A percentile compares a stretch with the other conserved stretches of the same genome.
These are phyloP conservation scores for Salix purpurea DNA, from an alignment of 345 rosid species.

Conservation along the genomic window DNA sequence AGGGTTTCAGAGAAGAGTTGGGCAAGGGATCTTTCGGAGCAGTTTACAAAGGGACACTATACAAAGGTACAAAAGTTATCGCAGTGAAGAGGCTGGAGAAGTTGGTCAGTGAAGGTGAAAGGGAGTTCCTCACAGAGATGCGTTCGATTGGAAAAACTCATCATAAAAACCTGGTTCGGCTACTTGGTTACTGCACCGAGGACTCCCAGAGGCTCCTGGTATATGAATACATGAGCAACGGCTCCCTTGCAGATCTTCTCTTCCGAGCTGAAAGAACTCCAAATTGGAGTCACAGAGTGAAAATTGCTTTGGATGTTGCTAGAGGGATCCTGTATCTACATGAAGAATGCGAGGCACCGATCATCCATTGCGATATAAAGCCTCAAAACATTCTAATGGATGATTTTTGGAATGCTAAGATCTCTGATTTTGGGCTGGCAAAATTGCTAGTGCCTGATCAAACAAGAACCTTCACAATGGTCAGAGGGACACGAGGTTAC, in stretches of 20 bases:
- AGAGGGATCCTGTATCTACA: slow-evolving; percentile 23
- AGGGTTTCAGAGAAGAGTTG: slow-evolving; percentile 7
- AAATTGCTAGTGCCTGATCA: slow-evolving; percentile 25
- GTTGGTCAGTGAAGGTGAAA: slow-evolving; percentile 15
- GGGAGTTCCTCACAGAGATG: slow-evolving; percentile 20
- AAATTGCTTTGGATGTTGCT: slow-evolving; percentile 10
- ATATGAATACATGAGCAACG: slow-evolving; percentile 20
- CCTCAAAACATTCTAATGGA: slow-evolving; percentile 27
- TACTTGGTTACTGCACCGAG: slow-evolving; percentile 8
- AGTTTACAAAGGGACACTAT: slow-evolving; percentile 23
- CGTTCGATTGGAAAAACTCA: slow-evolving; percentile 11
- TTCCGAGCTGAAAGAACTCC: slow-evolving; percentile 3
- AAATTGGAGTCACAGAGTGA: slow-evolving; percentile 20
- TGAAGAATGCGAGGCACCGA: slow-evolving; percentile 18
- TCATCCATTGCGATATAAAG: slow-evolving; percentile 24
- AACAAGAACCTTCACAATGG: slow-evolving; percentile 14
- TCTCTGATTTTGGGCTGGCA: slow-evolving; percentile 29
- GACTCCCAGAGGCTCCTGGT: slow-evolving; percentile 7
- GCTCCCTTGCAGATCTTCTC: slow-evolving; percentile 24
- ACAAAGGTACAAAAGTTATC: not conserved
- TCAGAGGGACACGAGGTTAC: slow-evolving; percentile 37
- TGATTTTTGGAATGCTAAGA: slow-evolving; percentile 11
- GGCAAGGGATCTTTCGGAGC: slow-evolving; percentile 20
- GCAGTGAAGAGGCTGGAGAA: slow-evolving; percentile 30
- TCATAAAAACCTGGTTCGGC: slow-evolving; percentile 8